Base-by-base conservation (phyloP, 148 eudicot species). In the Rhododendron vialii region DNA sequence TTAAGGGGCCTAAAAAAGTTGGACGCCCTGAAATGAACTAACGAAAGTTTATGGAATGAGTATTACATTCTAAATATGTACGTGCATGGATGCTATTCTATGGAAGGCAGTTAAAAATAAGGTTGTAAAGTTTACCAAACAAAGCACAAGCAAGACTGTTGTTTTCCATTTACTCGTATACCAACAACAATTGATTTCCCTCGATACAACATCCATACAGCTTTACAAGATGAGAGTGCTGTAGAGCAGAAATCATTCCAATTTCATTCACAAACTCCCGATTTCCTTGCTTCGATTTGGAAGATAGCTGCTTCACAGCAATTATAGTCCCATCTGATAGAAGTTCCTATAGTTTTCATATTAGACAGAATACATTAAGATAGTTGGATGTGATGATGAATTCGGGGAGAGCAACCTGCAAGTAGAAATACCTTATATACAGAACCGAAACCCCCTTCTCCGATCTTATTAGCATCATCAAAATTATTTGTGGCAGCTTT, bases 81-180 rank as follows among this genome's bases (percentile, higher is more conserved):
- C 3, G 0, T 61, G 14, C 4, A 13, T 12, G 28, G 1, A 33
- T 15, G 83, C 14, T 51, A 50, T 50, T 0, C 2, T 50, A 10
- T 50, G 2, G 14, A 50, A 50, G 17, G 67, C 20, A 38, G 9
- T 59, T 2, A n/a, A n/a, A 14, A 41, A 45, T 33, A 28, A 85
- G n/a, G 59, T 1, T 11, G 7, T 35, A 67, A 24, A 3, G 65
- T 55, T 84, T 88, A 90, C 92, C 92, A 67, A 88, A 90, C 82
- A 90, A 84, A 59, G 92, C 90, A 51, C 90, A 88, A 63, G 89
- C 89, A 76, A 90, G 89, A 82, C 92, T 88, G 55, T 90, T 90
- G 57, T 89, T 90, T 57, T 88, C 92, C 92, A 90, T 26, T 77
- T 88, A 90, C 80, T 90, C 92, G n/a, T 90, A 90, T 8, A 89